Conservation (phyloP, 495 filamentous ascomycete genomes). For the Ascodesmis nigricans region DNA sequence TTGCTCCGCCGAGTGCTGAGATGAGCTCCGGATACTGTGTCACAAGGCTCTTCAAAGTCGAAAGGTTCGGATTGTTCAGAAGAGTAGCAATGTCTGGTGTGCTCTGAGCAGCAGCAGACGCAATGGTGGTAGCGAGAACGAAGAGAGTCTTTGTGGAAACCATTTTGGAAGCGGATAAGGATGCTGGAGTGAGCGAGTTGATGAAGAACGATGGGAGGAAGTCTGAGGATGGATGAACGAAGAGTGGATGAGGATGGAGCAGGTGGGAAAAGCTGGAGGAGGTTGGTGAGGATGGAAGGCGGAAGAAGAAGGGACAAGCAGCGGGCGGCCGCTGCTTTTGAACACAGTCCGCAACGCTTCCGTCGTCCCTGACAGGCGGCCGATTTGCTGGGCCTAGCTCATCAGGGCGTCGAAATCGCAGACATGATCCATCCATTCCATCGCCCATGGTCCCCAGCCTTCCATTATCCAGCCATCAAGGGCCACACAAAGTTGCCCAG, state of each 20-base stretch:
- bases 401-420: too few species aligned
- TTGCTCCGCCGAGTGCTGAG: conserved; percentile 23
- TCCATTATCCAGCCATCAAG: too few species aligned
- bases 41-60: not conserved
- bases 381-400: too few species aligned
- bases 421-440: too few species aligned
- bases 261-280: conserved; percentile 13
- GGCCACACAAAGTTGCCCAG: too few species aligned
- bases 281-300: conserved; percentile 10
- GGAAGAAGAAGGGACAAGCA: conserved; percentile 12
- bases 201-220: not conserved
- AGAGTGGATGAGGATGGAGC: conserved; percentile 2
- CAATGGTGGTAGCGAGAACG: not conserved
- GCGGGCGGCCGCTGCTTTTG: too few species aligned
- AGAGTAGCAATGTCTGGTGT: not conserved
- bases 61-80: conserved; percentile 1
- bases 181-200: not conserved
- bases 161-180: conserved; percentile 2
- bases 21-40: conserved; percentile 23
- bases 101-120: not conserved
- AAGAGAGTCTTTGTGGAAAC: not conserved
- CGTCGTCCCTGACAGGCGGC: too few species aligned
- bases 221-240: conserved; percentile 1
- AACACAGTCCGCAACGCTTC: too few species aligned
- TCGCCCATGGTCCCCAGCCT: too few species aligned